Conservation (phyloP, 1,284 basidiomycete species). For the Moesziomyces parantarcticus region DNA sequence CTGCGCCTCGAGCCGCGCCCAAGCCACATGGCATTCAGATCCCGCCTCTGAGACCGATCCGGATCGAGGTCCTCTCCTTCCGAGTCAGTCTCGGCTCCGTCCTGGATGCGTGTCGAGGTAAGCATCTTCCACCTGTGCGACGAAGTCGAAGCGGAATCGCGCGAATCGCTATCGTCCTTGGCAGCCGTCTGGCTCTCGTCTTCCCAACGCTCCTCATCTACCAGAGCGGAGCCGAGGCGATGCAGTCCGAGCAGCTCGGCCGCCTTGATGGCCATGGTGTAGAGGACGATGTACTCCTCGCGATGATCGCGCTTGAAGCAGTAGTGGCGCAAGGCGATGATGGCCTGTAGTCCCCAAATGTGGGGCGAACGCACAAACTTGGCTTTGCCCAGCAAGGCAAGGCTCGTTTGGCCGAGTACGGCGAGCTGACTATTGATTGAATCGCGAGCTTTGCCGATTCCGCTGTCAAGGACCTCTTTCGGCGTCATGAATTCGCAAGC, state of each 20-base stretch:
- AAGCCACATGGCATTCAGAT: conserved; percentile 47
- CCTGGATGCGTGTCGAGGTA: conserved; percentile 29
- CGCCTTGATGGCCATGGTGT: conserved; percentile 43
- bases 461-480: conserved; percentile 40
- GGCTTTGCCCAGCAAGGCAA: conserved; percentile 25
- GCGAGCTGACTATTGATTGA: conserved; percentile 33
- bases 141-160: conserved; percentile 8
- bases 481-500: conserved; percentile 50
- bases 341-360: conserved; percentile 44
- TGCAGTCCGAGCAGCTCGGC: conserved; percentile 51
- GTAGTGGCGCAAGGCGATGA: conserved; percentile 40
- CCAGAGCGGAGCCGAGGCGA: conserved; percentile 50
- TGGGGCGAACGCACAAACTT: conserved; percentile 36
- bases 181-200: conserved; percentile 18
- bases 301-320: conserved; percentile 45
- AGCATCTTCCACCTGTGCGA: conserved; percentile 43
- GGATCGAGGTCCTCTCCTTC: conserved; percentile 44
- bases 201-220: conserved; percentile 52
- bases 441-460: conserved; percentile 25
- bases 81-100: conserved; percentile 37
- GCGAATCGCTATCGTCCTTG: conserved; percentile 11
- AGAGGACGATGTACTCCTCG: conserved; percentile 32
- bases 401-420: conserved; percentile 14
- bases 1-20: conserved; percentile 20
- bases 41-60: conserved; percentile 24